phyloP scores from a whole-genome alignment of 345 rosid species.

The Populus euphratica region DNA sequence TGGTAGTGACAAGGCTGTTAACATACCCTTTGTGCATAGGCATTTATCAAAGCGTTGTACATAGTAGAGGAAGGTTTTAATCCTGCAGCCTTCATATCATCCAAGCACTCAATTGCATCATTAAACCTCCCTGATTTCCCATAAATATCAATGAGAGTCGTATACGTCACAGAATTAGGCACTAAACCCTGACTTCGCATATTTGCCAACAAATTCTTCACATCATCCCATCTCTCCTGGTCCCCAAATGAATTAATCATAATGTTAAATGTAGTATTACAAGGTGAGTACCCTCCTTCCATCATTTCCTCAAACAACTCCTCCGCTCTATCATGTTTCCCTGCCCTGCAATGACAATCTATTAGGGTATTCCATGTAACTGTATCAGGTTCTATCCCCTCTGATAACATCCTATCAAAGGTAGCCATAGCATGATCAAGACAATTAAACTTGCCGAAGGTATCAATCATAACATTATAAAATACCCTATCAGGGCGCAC shows the following conservation, averaged over 20 bases:
- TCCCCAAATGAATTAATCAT: conserved; percentile 80
- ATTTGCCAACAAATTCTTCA: conserved; percentile 58
- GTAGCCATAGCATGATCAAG: conserved; percentile 87
- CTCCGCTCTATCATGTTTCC: conserved; percentile 64
- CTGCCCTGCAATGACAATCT: conserved; percentile 82
- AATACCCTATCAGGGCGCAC: conserved; percentile 79
- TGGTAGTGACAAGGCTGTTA: conserved; percentile 7
- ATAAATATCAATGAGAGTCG: conserved; percentile 81
- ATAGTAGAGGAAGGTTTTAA: conserved; percentile 74
- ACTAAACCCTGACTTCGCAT: conserved; percentile 66
- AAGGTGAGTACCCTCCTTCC: conserved; percentile 67
- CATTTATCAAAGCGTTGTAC: conserved; percentile 96
- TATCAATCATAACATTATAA: conserved; percentile 90
- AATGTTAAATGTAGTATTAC: conserved; percentile 76
- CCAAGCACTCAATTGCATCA: conserved; percentile 86
- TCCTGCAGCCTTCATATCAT: conserved; percentile 78
- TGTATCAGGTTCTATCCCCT: conserved; percentile 74
- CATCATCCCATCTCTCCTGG: conserved; percentile 81
- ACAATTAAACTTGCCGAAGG: conserved; percentile 88
- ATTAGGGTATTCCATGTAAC: conserved; percentile 95
- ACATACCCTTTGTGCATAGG: conserved; percentile 92
- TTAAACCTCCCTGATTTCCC: conserved; percentile 82
- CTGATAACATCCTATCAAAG: conserved; percentile 69
- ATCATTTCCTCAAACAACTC: conserved; percentile 81
- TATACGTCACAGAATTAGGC: conserved; percentile 74